phyloP scores from a whole-genome alignment of 2,329 filamentous ascomycete genomes.

The Cyanodermella asteris region DNA sequence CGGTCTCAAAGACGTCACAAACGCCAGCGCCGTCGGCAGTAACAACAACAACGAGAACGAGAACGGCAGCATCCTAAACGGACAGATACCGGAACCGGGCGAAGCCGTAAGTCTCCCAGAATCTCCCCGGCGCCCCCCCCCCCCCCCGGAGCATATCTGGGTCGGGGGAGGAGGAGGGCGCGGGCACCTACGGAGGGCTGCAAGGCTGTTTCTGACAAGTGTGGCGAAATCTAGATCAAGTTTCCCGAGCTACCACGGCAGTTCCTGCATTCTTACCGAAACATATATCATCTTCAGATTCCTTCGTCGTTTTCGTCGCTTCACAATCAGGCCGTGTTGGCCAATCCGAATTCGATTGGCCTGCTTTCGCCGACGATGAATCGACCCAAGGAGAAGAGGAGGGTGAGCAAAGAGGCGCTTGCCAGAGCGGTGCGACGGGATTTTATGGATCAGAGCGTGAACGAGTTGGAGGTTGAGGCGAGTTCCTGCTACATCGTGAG shows the following conservation, averaged over 20 bases:
- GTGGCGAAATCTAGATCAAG: conserved; percentile 14
- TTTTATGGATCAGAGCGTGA: conserved; percentile 59
- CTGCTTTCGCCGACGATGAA: conserved; percentile 15
- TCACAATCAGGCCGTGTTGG: conserved; percentile 25
- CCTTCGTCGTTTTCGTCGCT: conserved; percentile 21
- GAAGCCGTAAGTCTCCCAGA: too few species aligned
- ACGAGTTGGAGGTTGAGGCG: conserved; percentile 65
- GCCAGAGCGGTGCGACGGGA: conserved; percentile 55
- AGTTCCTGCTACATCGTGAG: conserved; percentile 53
- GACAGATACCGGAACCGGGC: too few species aligned
- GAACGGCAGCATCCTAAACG: too few species aligned
- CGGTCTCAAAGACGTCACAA: conserved; percentile 7
- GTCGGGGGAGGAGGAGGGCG: conserved; percentile 1
- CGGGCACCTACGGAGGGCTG: conserved; percentile 1
- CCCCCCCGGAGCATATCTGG: background rate
- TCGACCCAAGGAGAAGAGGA: conserved; percentile 16
- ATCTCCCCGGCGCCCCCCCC: too few species aligned
- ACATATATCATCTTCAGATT: conserved; percentile 23
- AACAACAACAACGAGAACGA: background rate
- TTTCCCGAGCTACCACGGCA: conserved; percentile 22
- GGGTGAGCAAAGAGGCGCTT: conserved; percentile 33
- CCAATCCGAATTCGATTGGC: conserved; percentile 21
- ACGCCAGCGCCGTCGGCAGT: conserved; percentile 1
- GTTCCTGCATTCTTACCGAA: conserved; percentile 26
- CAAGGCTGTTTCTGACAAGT: conserved; percentile 7